Evolutionary conservation across 2,329 filamentous ascomycete genomes (phyloP), one percentile per base, ranked within the genome.

Genomic region (Davidsoniella virescens): DNA sequence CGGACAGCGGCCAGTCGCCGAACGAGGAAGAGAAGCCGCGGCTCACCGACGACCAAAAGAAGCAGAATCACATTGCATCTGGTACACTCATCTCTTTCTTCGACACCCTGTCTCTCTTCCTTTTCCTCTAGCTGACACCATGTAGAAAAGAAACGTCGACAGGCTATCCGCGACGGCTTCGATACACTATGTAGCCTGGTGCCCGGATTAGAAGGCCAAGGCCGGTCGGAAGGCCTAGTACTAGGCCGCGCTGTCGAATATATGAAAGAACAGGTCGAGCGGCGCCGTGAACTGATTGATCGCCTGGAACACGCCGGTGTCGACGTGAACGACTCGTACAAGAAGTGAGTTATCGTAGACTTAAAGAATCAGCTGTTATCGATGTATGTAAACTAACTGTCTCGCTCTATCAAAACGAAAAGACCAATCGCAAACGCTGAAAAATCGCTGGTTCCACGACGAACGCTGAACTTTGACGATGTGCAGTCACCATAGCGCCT

Each of bases 221-320:
- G 84, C 1, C 78, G 87, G 43, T 92, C 85, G 55, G 87, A 94
- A 63, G 85, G 84, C 25, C 71, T 87, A 16, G 86, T 94, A n/a
- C 70, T 94, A 18, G 77, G 80, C 55, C 74, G 74, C 56, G 83
- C 81, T 0, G 75, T 83, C 26, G 77, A 81, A 12, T 82, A 72
- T 55, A 80, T 84, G 59, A 70, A 70, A 40, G 65, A 77, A 54
- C 70, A 80, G 60, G 63, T 85, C 7, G 66, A 70, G 44, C 72
- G 76, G 60, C 70, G 81, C 16, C 69, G 74, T 50, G 64, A 68
- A 20, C 63, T 85, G 51, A 68, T 84, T 49, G 65, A 70, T 23
- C 67, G 72, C 54, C 70, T 82, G 39, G 76, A 83, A 58, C 69
- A 67, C 44, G 67, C 69, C 12, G 78, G 79, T 12, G 76, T 76